Evolutionary conservation across 305 asterid genomes (phyloP), one percentile per base, ranked within the genome.

Genomic region (Fraxinus platypoda): DNA sequence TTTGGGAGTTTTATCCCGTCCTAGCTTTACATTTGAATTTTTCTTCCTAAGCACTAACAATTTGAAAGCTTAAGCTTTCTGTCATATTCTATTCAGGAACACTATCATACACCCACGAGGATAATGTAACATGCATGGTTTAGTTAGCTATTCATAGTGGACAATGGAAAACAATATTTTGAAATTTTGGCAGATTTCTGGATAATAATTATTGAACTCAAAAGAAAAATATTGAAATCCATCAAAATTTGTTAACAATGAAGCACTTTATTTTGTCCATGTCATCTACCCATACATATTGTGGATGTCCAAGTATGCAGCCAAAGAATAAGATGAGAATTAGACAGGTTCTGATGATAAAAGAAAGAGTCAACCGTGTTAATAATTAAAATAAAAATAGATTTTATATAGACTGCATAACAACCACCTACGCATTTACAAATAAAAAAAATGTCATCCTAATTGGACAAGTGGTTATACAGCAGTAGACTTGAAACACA

Each of bases 331-430:
- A 25, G 82, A 62, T 49, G 46, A 30, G 49, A 52, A 8, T 25
- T 13, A 81, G 77, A 70, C 74, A 70, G 72, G 75, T 80, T 66
- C 75, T 82, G 79, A 79, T 31, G 78, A 33, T 80, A 76, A 80
- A 78, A 64, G 15, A 74, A 46, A 34, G 77, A 8, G n/a, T 34
- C 19, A 71, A 52, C 30, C 38, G 35, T 23, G 38, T 25, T n/a
- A n/a, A 52, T 70, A 41, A 19, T 80, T 33, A 41, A 70, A n/a
- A 73, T 33, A 68, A 77, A 8, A 70, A 81, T 75, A 78, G 81
- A 35, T 64, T 74, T 57, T 21, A 62, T 78, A 79, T 71, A 57
- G 64, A 62, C 73, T 74, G 80, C 76, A 23, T 41, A 54, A 54
- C 71, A 66, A 37, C 75, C 81, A 70, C 82, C 74, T 17, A 54